Base-by-base conservation (phyloP, 805 yeast species). In the Babjeviella inositovora region DNA sequence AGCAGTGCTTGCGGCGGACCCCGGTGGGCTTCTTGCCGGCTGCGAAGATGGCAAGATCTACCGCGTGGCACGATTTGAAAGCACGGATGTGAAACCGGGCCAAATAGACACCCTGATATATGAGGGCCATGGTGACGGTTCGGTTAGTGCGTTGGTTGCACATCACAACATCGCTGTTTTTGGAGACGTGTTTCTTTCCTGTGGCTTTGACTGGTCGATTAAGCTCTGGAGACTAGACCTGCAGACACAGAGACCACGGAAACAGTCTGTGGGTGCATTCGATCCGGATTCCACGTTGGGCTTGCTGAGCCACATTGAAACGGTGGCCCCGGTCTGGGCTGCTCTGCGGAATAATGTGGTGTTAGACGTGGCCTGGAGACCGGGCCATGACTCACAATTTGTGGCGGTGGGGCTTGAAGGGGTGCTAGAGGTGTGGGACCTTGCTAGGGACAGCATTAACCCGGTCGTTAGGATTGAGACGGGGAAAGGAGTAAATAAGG, bases 291-390 rank as follows among this genome's bases (percentile, higher is more conserved):
- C 6, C 18, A 8, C 8, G n/a, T 12, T 12, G 7, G 22, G 8
- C 20, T n/a, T n/a, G n/a, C n/a, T 16, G 9, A 15, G 11, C 5
- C 9, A 18, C 13, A 8, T 15, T 5, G 19, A 18, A 11, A 10
- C 21, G 9, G 15, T 13, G 9, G 14, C 13, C 17, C 45, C 48
- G 3, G 6, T 41, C 2, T 14, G 35, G 15, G 37, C 28, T 13
- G 27, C 50, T 9, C 15, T 24, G 13, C 30, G 36, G 7, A 34
- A 38, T n/a, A 50, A 41, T 19, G 33, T 38, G 3, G 45, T 51
- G 5, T 43, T 41, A 28, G 57, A 50, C 26, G 43, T 43, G 2
- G 30, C 35, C 6, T 54, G 59, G 58, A 26, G 35, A n/a, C 58
- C 57, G 2, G 27, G 25, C 8, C 30, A 32, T 8, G 36, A 49